Percentiles rank a stretch among this genome's conserved stretches.
These are phyloP conservation scores for Scheffersomyces spartinae DNA, from an alignment of 805 yeast genomes.

Conservation along the genomic window DNA sequence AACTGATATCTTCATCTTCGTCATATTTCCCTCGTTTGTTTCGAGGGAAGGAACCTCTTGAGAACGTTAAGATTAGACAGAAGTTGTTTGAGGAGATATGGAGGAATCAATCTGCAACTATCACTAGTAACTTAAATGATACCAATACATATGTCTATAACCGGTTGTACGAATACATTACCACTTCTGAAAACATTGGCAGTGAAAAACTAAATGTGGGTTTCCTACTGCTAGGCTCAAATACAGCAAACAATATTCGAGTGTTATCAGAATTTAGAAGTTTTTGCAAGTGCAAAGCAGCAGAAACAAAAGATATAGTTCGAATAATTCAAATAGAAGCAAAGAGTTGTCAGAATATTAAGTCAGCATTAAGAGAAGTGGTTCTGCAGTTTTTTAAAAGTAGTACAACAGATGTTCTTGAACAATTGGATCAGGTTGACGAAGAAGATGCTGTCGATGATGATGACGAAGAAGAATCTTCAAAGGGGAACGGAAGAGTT, in stretches of 20 bases:
- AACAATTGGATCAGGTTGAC: conserved; percentile 7
- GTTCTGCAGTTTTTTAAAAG: conserved; percentile 17
- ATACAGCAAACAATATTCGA: conserved; percentile 28
- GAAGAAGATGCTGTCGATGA: conserved; percentile 8
- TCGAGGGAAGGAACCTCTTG: conserved; percentile 12
- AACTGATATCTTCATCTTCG: too few relatives aligned
- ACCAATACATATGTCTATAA: conserved; percentile 21
- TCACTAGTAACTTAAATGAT: conserved; percentile 16
- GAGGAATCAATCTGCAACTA: conserved; percentile 15
- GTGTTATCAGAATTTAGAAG: conserved; percentile 21
- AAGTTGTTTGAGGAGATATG: conserved; percentile 14
- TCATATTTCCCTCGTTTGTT: too few relatives aligned
- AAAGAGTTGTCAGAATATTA: conserved; percentile 21
- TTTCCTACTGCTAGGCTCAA: conserved; percentile 25
- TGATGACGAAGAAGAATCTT: conserved; percentile 5
- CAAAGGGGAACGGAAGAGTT: conserved; percentile 11
- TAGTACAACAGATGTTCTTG: conserved; percentile 1
- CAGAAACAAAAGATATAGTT: conserved; percentile 3
- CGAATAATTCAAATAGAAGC: conserved; percentile 17
- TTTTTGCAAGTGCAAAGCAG: conserved; percentile 5
- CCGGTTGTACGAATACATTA: conserved; percentile 13
- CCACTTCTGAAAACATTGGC: background rate
- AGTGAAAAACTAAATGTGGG: conserved; percentile 16
- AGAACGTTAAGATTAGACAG: conserved; percentile 13
- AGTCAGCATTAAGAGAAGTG: conserved; percentile 20